phyloP scores from a whole-genome alignment of 768 basidiomycete species.

The Pulveroboletus sp. region DNA sequence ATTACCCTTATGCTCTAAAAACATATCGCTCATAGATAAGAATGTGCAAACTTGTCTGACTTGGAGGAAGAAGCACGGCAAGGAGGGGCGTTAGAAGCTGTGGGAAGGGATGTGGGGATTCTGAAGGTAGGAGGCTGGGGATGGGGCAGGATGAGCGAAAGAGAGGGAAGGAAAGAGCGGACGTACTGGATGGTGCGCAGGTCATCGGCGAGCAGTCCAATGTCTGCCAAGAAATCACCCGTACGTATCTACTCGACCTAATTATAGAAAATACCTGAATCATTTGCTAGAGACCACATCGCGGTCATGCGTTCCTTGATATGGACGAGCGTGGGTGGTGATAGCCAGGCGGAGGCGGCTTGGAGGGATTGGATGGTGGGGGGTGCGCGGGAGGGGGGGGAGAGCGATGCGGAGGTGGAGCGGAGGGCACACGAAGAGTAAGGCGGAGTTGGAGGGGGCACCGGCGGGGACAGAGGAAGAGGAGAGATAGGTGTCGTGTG shows the following conservation, averaged over 20 bases:
- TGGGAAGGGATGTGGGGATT: conserved; percentile 55
- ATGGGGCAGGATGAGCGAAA: conserved; percentile 13
- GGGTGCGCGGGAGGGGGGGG: conserved; percentile 43
- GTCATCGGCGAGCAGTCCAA: no score
- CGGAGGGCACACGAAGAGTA: conserved; percentile 57
- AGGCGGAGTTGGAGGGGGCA: not conserved
- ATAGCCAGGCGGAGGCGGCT: no score
- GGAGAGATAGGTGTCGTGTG: conserved; percentile 7
- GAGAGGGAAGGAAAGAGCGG: conserved; percentile 21
- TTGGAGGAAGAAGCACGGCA: conserved; percentile 44
- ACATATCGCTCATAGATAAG: conserved; percentile 76
- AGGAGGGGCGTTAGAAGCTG: conserved; percentile 42
- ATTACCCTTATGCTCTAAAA: conserved; percentile 68
- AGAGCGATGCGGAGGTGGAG: conserved; percentile 53
- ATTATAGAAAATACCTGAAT: no score
- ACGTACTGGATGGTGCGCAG: conserved; percentile 31
- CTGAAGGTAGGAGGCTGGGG: not conserved
- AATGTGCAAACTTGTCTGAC: conserved; percentile 53
- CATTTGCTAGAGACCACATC: no score
- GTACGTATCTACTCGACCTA: no score
- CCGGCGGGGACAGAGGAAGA: not conserved
- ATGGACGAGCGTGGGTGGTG: no score
- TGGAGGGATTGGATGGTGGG: no score
- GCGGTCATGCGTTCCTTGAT: no score
- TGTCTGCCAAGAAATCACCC: no score